Conservation (phyloP, 305 asterid genomes). For the Ilex paraguariensis region DNA sequence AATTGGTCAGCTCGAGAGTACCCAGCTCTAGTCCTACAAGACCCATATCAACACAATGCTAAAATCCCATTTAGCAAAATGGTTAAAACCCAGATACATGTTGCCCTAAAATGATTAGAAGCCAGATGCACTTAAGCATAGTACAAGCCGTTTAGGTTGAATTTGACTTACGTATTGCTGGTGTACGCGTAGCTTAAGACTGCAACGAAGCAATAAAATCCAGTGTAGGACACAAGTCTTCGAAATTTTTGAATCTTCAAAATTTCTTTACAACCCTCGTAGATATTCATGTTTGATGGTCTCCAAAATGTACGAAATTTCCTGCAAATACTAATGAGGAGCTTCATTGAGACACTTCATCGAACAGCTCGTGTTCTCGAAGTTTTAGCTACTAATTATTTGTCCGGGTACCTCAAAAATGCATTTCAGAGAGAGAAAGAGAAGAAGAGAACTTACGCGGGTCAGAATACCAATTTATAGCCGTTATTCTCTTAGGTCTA, state of each 20-base stretch:
- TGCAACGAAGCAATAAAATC: constrained; percentile 59
- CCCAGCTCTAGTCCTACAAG: constrained; percentile 83
- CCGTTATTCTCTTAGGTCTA: no score
- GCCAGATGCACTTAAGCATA: neutral
- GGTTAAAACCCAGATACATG: constrained; percentile 13
- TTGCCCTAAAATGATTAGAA: neutral
- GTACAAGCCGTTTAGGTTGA: neutral
- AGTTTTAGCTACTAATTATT: no score
- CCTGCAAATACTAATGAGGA: neutral
- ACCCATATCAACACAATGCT: constrained; percentile 12
- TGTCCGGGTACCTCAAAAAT: no score
- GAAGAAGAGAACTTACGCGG: no score
- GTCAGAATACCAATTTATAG: no score
- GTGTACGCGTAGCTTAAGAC: constrained; percentile 65
- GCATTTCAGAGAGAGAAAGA: no score
- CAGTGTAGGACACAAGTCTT: constrained; percentile 71
- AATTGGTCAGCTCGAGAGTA: constrained; percentile 84
- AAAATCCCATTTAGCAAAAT: neutral
- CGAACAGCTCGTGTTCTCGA: no score
- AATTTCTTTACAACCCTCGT: constrained; percentile 57
- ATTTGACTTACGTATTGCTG: constrained; percentile 65
- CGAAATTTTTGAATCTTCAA: constrained; percentile 83
- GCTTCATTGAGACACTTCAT: no score
- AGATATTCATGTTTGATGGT: constrained; percentile 28
- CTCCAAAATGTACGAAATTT: neutral